These are phyloP conservation scores for Anisogramma anomala DNA, from an alignment of 2,329 filamentous ascomycete genomes.

Conservation along the genomic window DNA sequence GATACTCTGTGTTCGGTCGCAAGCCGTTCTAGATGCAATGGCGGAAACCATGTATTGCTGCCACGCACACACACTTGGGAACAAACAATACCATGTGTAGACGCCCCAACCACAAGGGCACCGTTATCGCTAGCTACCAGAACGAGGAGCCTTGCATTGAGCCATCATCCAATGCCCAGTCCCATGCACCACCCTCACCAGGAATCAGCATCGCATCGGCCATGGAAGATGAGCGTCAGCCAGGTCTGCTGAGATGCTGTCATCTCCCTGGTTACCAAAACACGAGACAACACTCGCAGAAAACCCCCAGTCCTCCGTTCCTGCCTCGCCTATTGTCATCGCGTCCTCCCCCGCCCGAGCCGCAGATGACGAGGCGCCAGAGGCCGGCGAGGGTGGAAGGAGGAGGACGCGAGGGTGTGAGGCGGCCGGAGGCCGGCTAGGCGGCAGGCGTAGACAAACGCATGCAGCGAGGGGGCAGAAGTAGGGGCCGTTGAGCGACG, in stretches of 20 bases:
- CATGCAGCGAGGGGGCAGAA: conserved; percentile 30
- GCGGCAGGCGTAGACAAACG: conserved; percentile 33
- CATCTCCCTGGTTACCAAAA: too few relatives aligned
- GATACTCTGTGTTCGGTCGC: conserved; percentile 12
- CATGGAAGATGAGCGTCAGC: conserved; percentile 1
- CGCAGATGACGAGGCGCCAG: conserved; percentile 28
- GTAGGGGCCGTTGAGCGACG: conserved; percentile 43
- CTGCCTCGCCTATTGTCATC: not conserved
- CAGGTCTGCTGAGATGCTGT: not conserved
- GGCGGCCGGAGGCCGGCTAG: conserved; percentile 5
- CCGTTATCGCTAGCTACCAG: not conserved
- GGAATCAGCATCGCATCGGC: conserved; percentile 4
- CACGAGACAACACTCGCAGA: conserved; percentile 10
- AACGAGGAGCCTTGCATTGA: conserved; percentile 2
- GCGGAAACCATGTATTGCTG: conserved; percentile 1
- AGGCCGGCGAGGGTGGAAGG: conserved; percentile 20
- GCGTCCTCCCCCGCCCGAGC: too few relatives aligned
- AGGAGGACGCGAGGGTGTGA: not conserved
- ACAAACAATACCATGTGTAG: not conserved
- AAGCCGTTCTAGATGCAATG: conserved; percentile 7
- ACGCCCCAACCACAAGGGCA: not conserved
- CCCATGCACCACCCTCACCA: not conserved
- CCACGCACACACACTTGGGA: not conserved
- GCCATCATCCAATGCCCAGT: conserved; percentile 4
- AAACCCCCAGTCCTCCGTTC: conserved; percentile 12